Base-by-base conservation (phyloP, 1,139 yeast species). In the Dujonia santamariae region DNA sequence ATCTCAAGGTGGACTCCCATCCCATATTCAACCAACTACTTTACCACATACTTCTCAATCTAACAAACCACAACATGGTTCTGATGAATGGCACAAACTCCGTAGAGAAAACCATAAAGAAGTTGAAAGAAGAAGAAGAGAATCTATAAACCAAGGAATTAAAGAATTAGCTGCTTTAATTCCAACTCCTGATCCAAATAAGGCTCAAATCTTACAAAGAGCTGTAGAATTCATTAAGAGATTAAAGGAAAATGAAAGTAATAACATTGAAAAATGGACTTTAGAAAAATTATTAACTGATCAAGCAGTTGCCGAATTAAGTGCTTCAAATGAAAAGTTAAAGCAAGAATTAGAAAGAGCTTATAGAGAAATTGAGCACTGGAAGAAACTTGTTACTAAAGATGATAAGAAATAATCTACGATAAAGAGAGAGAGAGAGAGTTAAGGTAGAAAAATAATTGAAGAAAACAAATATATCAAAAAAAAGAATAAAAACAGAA, bases 81-180 rank as follows among this genome's bases (percentile, higher is more conserved):
- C 86, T 15, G 94, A 84, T 20, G 96, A 86, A 58, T 88, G 96
- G 95, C 90, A 84, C 26, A 76, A 76, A 46, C 76, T 78, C 54
- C 78, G 97, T 48, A 81, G 85, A 50, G 86, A 85, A 49, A 90
- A 87, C 59, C 99, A 92, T 66, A 92, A 92, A 61, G 98, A 94
- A 62, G 98, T 92, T 20, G 99, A 92, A 64, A 77, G 97, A 53
- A 80, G 97, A 51, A 81, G 99, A 55, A 79, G 99, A 51, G 97
- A 92, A 55, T 80, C 84, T 33, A 92, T 92, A 55, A 92, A 90
- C 61, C 72, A 75, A 34, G 97, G 97, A 9, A 90, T 92, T 54
- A 82, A 81, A 50, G 88, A 82, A 50, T 73, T 92, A 48, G 86
- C 95, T 26, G 77, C 78, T 31, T 66, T 85, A 39, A 80, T 92